These are phyloP conservation scores for Lentinus brumalis DNA, from an alignment of 768 basidiomycete species.

Conservation along the genomic window DNA sequence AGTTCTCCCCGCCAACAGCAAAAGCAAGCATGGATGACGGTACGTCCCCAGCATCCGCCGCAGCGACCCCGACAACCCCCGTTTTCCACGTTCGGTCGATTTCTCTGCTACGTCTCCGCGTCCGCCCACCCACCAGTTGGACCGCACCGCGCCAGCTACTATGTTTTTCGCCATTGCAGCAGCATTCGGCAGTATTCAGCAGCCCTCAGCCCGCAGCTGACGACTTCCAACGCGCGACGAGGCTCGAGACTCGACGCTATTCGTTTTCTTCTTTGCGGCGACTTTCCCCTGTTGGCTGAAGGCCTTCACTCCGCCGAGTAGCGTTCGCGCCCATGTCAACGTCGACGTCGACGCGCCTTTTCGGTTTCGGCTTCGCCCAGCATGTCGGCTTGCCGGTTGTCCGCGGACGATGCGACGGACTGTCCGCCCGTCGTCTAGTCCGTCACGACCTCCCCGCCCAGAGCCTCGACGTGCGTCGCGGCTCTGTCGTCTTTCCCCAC, in stretches of 20 bases:
- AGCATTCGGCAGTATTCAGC: conserved; percentile 1
- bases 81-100: conserved; percentile 12
- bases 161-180: conserved; percentile 14
- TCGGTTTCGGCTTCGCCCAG: conserved; percentile 10
- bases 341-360: conserved; percentile 17
- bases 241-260: neutral
- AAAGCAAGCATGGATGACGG: conserved; percentile 61
- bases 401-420: neutral
- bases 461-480: too few relatives aligned
- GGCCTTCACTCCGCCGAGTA: conserved; percentile 22
- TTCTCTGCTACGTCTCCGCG: conserved; percentile 10
- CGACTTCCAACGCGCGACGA: conserved; percentile 18
- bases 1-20: conserved; percentile 27
- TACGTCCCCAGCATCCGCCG: conserved; percentile 82
- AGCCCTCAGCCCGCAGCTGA: conserved; percentile 27
- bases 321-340: conserved; percentile 2
- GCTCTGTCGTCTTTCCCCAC: too few relatives aligned
- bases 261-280: conserved; percentile 12
- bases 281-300: conserved; percentile 32
- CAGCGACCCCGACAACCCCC: conserved; percentile 50
- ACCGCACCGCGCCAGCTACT: conserved; percentile 8
- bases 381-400: too few relatives aligned
- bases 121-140: conserved; percentile 4
- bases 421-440: conserved; percentile 1
- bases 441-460: neutral